Percentiles rank a stretch among this genome's conserved stretches.
These are phyloP conservation scores for Curvularia sp. DNA, from an alignment of 2,329 filamentous ascomycete species.

Conservation along the genomic window DNA sequence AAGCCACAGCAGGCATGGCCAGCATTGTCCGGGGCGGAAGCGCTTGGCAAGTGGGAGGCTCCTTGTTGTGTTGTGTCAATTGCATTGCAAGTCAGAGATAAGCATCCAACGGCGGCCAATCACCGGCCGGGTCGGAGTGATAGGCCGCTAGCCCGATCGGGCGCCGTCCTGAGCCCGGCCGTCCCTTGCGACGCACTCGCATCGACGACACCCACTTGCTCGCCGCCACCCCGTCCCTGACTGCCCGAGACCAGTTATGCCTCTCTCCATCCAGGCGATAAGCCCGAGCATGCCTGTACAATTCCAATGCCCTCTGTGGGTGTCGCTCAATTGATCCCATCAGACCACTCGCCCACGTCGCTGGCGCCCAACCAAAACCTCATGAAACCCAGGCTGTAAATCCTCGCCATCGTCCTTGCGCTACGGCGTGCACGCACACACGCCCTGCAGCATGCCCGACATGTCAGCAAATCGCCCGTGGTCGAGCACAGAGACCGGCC, in stretches of 20 bases:
- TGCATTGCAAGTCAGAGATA: conserved; percentile 22
- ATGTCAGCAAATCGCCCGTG: conserved; percentile 9
- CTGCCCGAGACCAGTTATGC: conserved; percentile 13
- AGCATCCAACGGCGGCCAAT: conserved; percentile 10
- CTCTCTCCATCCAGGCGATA: conserved; percentile 18
- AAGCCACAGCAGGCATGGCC: conserved; percentile 14
- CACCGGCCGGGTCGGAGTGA: not conserved
- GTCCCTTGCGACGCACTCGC: conserved; percentile 9
- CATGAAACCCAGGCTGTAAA: conserved; percentile 6
- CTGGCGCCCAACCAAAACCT: conserved; percentile 11
- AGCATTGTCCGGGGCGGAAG: conserved; percentile 35
- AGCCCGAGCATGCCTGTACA: conserved; percentile 2
- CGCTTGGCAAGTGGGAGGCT: conserved; percentile 41
- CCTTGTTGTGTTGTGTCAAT: conserved; percentile 27
- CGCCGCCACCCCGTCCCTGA: conserved; percentile 16
- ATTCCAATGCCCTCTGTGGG: not conserved
- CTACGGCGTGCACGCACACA: conserved; percentile 13
- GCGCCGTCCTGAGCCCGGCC: conserved; percentile 9
- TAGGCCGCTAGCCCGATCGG: conserved; percentile 9
- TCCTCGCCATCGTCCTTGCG: conserved; percentile 3
- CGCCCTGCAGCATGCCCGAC: conserved; percentile 7
- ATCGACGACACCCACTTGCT: conserved; percentile 6
- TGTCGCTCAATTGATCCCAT: not conserved
- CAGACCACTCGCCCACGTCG: conserved; percentile 1
- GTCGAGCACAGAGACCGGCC: conserved; percentile 14